A percentile compares a stretch with the other conserved stretches of the same genome.
Conservation (phyloP, 1,284 basidiomycete genomes). For the Fistulinella cinereoalba region DNA sequence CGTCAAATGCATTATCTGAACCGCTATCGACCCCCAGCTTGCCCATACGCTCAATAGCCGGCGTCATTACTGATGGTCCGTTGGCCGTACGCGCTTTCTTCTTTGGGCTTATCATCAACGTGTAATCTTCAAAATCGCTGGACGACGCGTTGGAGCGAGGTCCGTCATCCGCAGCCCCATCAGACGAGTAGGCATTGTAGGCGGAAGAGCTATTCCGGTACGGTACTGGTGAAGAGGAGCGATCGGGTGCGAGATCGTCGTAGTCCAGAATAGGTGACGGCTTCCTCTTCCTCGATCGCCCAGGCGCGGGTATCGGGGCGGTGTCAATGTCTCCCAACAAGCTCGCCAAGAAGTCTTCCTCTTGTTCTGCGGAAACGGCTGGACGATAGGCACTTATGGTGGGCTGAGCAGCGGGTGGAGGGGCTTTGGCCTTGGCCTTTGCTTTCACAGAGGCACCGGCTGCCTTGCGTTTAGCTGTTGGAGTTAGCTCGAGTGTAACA, state of each 20-base stretch:
- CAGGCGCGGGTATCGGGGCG: conserved; percentile 35
- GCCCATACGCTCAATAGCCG: conserved; percentile 54
- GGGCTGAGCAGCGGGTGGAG: conserved; percentile 51
- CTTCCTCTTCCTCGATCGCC: conserved; percentile 67
- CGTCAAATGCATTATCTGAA: conserved; percentile 50
- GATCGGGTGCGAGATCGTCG: conserved; percentile 23
- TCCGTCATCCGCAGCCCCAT: conserved; percentile 50
- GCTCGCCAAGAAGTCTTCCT: conserved; percentile 82
- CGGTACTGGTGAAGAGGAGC: conserved; percentile 38
- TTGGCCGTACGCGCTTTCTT: conserved; percentile 56
- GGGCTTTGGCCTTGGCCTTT: conserved; percentile 44
- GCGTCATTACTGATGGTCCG: conserved; percentile 39
- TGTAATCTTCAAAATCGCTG: conserved; percentile 50
- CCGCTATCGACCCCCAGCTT: conserved; percentile 56
- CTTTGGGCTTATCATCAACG: conserved; percentile 57
- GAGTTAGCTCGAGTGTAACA: background rate
- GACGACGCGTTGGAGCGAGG: conserved; percentile 37
- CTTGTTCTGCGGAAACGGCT: conserved; percentile 69
- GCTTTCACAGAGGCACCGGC: conserved; percentile 38
- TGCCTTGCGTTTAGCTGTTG: conserved; percentile 42
- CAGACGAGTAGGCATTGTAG: conserved; percentile 52
- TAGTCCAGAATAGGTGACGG: conserved; percentile 54
- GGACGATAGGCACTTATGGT: conserved; percentile 78
- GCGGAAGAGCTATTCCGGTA: conserved; percentile 24
- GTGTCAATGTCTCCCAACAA: conserved; percentile 69